Evolutionary conservation across 225 moss, liverwort and hornwort species (phyloP), one percentile per base, ranked within the genome.

Genomic region (Lunularia cruciata): DNA sequence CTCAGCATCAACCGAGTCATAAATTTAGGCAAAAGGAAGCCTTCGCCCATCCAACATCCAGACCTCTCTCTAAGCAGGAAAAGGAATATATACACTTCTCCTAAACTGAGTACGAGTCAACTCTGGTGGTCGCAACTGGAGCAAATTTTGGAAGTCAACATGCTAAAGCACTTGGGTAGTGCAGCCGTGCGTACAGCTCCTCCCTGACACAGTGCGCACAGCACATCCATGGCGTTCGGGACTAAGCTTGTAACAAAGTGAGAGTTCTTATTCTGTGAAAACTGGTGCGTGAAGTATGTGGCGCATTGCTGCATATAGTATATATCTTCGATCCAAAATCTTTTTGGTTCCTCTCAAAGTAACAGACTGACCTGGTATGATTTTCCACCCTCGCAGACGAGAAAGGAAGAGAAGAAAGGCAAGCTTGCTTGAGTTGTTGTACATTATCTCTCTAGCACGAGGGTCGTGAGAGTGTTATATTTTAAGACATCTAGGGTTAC

Each of bases 1-100:
- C 28, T 81, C 78, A 48, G 86, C 92, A 48, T 88, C 88, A 37
- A 87, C 83, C 10, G 22, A 32, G 45, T 71, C 43, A 18, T 42
- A 40, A n/a, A 53, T 35, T 43, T 28, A 72, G 23, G 42, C 26
- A 52, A 43, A 55, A 74, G 31, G 39, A 39, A 39, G 40, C 11
- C 28, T 60, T 60, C 30, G 38, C 30, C 48, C 15, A 60, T 48
- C 16, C 30, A 65, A 47, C n/a, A 23, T 37, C 47, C 30, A 57
- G 38, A 33, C 28, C 28, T 48, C 47, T 39, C 34, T 35, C 36
- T 32, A 65, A 26, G 57, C 49, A 54, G 20, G 67, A 38, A 39
- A 60, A 53, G 23, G 25, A 53, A 40, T 53, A 8, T 37, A 34
- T 12, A 27, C 33, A 20, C 63, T 73, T 49, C 0, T 14, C 55